These are phyloP conservation scores for Ascochyta koolunga DNA, from an alignment of 2,329 filamentous ascomycete species.

Conservation along the genomic window DNA sequence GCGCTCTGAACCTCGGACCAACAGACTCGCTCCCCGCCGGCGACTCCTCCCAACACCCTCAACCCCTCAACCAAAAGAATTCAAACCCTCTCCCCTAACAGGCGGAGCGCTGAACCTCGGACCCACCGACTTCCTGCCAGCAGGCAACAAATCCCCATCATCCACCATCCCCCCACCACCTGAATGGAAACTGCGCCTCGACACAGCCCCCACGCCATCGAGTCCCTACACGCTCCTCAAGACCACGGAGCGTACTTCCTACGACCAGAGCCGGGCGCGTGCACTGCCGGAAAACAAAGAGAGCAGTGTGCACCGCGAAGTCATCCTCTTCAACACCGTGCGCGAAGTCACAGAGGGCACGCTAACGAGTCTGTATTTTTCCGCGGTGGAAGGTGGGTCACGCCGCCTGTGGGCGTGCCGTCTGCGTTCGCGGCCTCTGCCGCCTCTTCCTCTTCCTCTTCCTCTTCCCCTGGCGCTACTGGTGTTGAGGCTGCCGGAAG, in stretches of 20 bases:
- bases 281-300: constrained; percentile 56
- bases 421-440: constrained; percentile 26
- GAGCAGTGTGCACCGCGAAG: constrained; percentile 62
- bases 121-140: constrained; percentile 33
- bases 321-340: constrained; percentile 72
- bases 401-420: constrained; percentile 63
- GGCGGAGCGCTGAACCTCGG: constrained; percentile 44
- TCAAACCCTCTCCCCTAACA: constrained; percentile 44
- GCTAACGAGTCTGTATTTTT: constrained; percentile 83
- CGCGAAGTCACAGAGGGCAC: constrained; percentile 83
- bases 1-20: constrained; percentile 41
- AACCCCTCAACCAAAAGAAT: constrained; percentile 18
- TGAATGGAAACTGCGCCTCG: constrained; percentile 60
- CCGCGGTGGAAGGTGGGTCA: constrained; percentile 76
- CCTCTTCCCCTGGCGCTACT: no score
- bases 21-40: constrained; percentile 34
- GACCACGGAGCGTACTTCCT: constrained; percentile 75
- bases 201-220: constrained; percentile 57
- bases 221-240: constrained; percentile 82
- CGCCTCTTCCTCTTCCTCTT: no score
- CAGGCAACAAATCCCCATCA: constrained; percentile 7
- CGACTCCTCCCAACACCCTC: not conserved
- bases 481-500: not conserved
- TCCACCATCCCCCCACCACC: constrained; percentile 19
- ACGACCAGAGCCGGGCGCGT: constrained; percentile 71